Conservation (phyloP, 1,284 basidiomycete genomes). For the Moesziomyces sp. region DNA sequence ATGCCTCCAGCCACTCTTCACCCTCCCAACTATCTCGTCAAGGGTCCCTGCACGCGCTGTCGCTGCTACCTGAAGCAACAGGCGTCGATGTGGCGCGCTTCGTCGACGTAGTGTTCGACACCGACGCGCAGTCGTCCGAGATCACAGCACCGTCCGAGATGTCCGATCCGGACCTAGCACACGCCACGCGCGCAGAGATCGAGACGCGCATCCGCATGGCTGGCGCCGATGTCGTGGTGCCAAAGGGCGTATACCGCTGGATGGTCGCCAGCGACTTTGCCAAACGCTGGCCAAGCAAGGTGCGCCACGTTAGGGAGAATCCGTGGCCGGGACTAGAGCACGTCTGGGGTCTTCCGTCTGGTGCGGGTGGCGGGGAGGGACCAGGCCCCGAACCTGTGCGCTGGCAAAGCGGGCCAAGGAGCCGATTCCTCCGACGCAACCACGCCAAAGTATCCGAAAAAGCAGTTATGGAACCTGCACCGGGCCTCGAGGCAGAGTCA, state of each 20-base stretch:
- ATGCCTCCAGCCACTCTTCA: background rate
- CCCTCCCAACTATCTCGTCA: background rate
- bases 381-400: constrained; percentile 14
- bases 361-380: background rate
- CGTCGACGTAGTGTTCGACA: constrained; percentile 34
- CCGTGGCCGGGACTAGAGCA: constrained; percentile 34
- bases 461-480: too few species aligned
- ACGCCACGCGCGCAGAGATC: constrained; percentile 19
- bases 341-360: constrained; percentile 25
- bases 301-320: constrained; percentile 24
- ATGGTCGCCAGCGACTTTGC: constrained; percentile 40
- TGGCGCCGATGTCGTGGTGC: constrained; percentile 23
- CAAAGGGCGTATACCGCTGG: constrained; percentile 33
- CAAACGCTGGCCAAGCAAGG: constrained; percentile 31
- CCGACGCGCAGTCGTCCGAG: constrained; percentile 37
- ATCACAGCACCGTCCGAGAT: constrained; percentile 35
- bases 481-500: too few species aligned
- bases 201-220: constrained; percentile 13
- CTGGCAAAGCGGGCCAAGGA: constrained; percentile 33
- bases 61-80: constrained; percentile 19
- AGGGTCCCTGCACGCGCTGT: constrained; percentile 3
- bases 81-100: constrained; percentile 21
- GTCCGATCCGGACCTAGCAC: constrained; percentile 24
- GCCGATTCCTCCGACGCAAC: constrained; percentile 28
- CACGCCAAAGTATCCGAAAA: background rate